Evolutionary conservation across 2,329 filamentous ascomycete genomes (phyloP).

Genomic region (Clarireedia homoeocarpa): DNA sequence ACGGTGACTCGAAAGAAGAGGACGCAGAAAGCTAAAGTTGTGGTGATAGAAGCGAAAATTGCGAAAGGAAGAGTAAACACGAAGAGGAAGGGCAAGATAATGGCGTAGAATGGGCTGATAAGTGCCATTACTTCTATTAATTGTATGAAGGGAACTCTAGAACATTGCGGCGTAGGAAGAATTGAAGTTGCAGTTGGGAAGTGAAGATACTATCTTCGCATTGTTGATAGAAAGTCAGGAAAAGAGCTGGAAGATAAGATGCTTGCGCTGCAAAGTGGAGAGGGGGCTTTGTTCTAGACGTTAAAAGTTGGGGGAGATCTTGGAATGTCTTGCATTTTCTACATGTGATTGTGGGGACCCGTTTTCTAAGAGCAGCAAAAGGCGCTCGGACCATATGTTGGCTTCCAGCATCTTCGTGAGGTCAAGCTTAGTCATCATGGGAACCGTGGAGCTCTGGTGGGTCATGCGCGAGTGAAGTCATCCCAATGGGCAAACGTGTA

Average conservation of each 20-base stretch:
- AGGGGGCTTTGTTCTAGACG: too few relatives aligned
- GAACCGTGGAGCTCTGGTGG: too few relatives aligned
- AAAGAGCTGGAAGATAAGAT: background rate
- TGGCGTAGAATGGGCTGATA: constrained; percentile 45
- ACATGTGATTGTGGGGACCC: constrained; percentile 7
- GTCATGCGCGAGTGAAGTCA: too few relatives aligned
- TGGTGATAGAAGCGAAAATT: constrained; percentile 55
- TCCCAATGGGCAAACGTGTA: too few relatives aligned
- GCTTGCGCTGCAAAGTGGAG: too few relatives aligned
- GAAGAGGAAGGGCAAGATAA: constrained; percentile 55
- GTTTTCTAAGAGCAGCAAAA: background rate
- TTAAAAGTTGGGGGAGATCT: too few relatives aligned
- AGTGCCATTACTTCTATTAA: constrained; percentile 37
- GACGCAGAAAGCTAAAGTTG: constrained; percentile 51
- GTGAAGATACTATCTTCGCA: too few relatives aligned
- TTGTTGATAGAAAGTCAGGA: background rate
- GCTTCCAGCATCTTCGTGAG: too few relatives aligned
- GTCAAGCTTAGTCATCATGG: too few relatives aligned
- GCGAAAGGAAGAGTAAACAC: constrained; percentile 55
- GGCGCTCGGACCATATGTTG: too few relatives aligned
- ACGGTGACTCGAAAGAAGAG: constrained; percentile 52
- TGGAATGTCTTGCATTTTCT: too few relatives aligned
- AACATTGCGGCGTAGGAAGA: background rate
- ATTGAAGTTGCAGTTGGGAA: background rate
- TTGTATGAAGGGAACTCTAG: too few relatives aligned